Evolutionary conservation across 1,284 basidiomycete species (phyloP), one percentile per base, ranked within the genome.

Genomic region (Prillingera fragicola): DNA sequence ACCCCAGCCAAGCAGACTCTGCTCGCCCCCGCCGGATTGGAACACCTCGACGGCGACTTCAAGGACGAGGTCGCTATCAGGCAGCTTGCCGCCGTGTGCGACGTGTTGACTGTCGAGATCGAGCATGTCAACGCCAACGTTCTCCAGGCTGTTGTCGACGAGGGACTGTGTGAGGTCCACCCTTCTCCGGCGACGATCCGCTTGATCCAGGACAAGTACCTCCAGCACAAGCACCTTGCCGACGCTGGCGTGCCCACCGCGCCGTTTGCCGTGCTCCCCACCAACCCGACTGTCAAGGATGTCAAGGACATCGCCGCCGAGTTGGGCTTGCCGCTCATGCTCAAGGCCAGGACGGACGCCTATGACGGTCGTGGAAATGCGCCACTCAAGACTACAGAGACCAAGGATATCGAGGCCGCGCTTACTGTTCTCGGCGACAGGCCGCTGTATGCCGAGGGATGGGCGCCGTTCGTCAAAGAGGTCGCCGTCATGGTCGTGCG

Each of bases 401-500:
- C 78, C 3, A 65, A 70, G 13, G 76, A 85, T 42, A 63, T 76
- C 43, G 61, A 74, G 23, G 74, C 79, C 12, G 88, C 89, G 0
- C 78, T 96, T 36, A 61, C 77, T 0, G 75, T 78, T 8, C 77
- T 92, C 12, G 76, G 81, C 41, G 69, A 72, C 44, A 78, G 70
- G 78, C 25, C 75, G 8, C 74, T 97, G 5, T 99, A 98, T 60
- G 94, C 89, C 0, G 94, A 99, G 69, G 85, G 85, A 60, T 95
- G 89, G 84, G 87, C 92, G 0, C 81, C 84, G 0, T 97, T 98
- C 60, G 74, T 76, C 27, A 84, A 84, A 61, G 94, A 98, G 69
- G 83, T 97, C 22, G 91, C 94, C 0, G 92, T 98, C 35, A 96
- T 99, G 87, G 95, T 98, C 12, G 92, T 97, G 2, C 82, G 89